Conservation (phyloP, 1,139 yeast genomes). For the Blastobotrys proliferans region DNA sequence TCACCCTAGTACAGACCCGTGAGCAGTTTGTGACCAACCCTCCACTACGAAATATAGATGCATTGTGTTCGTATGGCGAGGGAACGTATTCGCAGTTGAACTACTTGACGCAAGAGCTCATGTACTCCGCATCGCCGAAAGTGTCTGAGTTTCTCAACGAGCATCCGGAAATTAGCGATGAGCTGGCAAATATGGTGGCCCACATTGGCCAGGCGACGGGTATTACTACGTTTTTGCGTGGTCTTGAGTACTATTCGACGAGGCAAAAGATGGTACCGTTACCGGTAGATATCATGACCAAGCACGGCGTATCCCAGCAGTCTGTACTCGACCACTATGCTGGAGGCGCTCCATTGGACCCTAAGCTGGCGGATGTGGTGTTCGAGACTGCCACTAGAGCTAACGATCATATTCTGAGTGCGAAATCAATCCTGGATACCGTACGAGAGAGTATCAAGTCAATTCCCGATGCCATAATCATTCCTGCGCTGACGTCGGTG, state of each 20-base stretch:
- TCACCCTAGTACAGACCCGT: constrained; percentile 60
- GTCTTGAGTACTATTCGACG: constrained; percentile 55
- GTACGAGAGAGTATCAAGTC: constrained; percentile 35
- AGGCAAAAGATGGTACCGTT: constrained; percentile 46
- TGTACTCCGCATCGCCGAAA: constrained; percentile 56
- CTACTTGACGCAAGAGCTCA: constrained; percentile 59
- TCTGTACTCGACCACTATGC: constrained; percentile 33
- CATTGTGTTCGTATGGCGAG: constrained; percentile 74
- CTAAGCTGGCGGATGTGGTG: constrained; percentile 53
- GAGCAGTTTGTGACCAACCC: constrained; percentile 45
- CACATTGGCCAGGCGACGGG: constrained; percentile 84
- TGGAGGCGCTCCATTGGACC: constrained; percentile 21
- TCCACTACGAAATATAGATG: constrained; percentile 50
- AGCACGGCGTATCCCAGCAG: constrained; percentile 60
- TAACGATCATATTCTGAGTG: constrained; percentile 73
- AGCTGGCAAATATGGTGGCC: constrained; percentile 57
- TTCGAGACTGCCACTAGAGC: constrained; percentile 72
- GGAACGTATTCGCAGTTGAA: constrained; percentile 74
- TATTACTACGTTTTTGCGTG: constrained; percentile 61
- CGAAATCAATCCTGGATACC: constrained; percentile 49
- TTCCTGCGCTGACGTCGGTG: constrained; percentile 61
- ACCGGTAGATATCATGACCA: constrained; percentile 60
- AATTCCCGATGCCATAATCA: constrained; percentile 61
- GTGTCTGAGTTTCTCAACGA: constrained; percentile 48
- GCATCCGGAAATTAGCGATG: constrained; percentile 41